Conservation (phyloP, 139 green algal species). For the Trebouxia sp. region DNA sequence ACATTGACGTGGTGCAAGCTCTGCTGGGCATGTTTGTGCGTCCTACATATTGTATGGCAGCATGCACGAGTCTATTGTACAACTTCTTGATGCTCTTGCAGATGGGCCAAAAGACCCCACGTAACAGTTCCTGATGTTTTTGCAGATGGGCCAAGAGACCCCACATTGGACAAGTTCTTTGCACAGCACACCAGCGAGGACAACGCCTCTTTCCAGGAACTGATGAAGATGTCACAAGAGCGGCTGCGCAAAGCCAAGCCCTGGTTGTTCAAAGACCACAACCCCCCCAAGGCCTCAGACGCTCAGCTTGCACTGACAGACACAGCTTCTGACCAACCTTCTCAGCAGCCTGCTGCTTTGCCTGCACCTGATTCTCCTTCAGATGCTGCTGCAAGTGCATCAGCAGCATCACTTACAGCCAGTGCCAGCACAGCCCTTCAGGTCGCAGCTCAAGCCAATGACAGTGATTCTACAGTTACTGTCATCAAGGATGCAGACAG, state of each 20-base stretch:
- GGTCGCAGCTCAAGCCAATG: not conserved
- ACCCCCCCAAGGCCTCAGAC: not conserved
- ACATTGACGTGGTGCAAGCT: no score
- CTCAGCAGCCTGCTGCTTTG: not conserved
- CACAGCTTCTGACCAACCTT: not conserved
- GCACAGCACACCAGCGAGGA: conserved; percentile 77
- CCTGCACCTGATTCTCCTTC: not conserved
- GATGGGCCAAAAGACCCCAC: not conserved
- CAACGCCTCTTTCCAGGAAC: conserved; percentile 78
- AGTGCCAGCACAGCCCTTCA: no score
- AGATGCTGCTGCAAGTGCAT: not conserved
- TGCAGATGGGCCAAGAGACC: not conserved
- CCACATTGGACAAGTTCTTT: conserved; percentile 79
- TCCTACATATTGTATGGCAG: no score
- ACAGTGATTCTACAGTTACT: not conserved
- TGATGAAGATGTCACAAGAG: conserved; percentile 60
- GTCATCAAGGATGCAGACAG: not conserved
- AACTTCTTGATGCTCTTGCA: not conserved
- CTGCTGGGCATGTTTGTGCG: no score
- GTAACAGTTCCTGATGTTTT: no score
- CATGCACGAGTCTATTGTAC: no score
- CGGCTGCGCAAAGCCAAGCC: conserved; percentile 27
- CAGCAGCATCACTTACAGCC: not conserved
- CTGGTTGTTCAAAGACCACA: conserved; percentile 40
- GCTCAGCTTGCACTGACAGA: not conserved